phyloP scores from a whole-genome alignment of 1,139 yeast genomes.

The Schwanniomyces etchellsii region DNA sequence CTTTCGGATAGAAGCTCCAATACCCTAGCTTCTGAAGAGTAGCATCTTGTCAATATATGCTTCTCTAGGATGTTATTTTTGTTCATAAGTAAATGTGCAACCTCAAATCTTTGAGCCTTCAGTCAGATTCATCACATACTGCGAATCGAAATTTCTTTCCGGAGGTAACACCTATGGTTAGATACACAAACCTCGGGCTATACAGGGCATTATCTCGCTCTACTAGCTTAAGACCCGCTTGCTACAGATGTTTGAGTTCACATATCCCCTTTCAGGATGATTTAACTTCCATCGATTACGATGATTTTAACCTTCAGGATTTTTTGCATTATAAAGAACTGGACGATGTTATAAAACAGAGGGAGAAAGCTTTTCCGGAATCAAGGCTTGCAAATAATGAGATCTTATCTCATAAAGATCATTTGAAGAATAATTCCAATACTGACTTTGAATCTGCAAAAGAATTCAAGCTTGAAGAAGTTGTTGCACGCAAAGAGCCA shows the following conservation, averaged over 20 bases:
- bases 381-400: background rate
- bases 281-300: constrained; percentile 26
- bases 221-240: no score
- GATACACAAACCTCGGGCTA: no score
- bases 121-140: no score
- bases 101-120: background rate
- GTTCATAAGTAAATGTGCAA: constrained; percentile 17
- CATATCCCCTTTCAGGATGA: constrained; percentile 39
- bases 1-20: constrained; percentile 48
- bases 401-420: no score
- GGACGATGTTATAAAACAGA: constrained; percentile 14
- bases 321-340: constrained; percentile 36
- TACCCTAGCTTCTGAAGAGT: constrained; percentile 34
- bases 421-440: background rate
- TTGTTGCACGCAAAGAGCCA: constrained; percentile 17
- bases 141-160: no score
- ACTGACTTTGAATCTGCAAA: background rate
- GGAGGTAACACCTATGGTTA: no score
- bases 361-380: background rate
- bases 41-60: constrained; percentile 47
- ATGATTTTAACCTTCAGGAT: constrained; percentile 34
- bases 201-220: no score
- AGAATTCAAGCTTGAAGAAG: background rate
- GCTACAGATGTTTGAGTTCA: constrained; percentile 9
- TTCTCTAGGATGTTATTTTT: constrained; percentile 43